phyloP scores from a whole-genome alignment of 228 moss, liverwort and hornwort species.

The Sphagnum magellanicum region DNA sequence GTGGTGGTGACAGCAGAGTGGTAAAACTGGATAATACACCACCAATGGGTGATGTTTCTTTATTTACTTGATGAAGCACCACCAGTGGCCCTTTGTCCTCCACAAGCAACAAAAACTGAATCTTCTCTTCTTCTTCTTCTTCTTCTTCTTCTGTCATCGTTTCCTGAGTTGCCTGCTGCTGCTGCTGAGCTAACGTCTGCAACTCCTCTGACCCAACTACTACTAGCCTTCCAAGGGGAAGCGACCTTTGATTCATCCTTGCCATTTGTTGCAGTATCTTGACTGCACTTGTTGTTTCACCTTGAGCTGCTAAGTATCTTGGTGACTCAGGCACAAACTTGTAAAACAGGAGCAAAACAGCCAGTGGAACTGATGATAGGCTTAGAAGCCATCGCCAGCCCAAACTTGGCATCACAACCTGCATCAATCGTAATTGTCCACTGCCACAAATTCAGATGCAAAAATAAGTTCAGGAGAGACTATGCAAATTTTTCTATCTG shows the following conservation, averaged over 20 bases:
- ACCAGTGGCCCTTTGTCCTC: neutral
- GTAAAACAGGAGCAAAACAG: slow-evolving; percentile 72
- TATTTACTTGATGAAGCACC: neutral
- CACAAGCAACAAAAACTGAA: neutral
- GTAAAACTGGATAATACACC: slow-evolving; percentile 48
- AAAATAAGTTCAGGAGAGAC: neutral
- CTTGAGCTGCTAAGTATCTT: slow-evolving; percentile 69
- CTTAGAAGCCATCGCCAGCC: slow-evolving; percentile 90
- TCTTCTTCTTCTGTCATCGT: slow-evolving; percentile 13
- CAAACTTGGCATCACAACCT: slow-evolving; percentile 75
- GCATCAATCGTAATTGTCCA: neutral
- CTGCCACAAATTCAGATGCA: neutral
- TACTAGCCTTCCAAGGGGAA: slow-evolving; percentile 54
- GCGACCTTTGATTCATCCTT: slow-evolving; percentile 29
- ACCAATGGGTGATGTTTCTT: neutral
- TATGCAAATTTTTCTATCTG: neutral
- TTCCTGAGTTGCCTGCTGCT: slow-evolving; percentile 6
- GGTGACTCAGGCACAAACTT: slow-evolving; percentile 71
- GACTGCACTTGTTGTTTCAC: slow-evolving; percentile 47
- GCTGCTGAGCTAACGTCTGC: slow-evolving; percentile 13
- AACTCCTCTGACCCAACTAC: slow-evolving; percentile 10
- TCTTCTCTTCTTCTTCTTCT: neutral
- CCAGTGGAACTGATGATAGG: slow-evolving; percentile 64
- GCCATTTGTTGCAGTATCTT: slow-evolving; percentile 68
- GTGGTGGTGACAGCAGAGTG: slow-evolving; percentile 60